Conservation (phyloP, 257 asterid species). For the Ballota nigra region DNA sequence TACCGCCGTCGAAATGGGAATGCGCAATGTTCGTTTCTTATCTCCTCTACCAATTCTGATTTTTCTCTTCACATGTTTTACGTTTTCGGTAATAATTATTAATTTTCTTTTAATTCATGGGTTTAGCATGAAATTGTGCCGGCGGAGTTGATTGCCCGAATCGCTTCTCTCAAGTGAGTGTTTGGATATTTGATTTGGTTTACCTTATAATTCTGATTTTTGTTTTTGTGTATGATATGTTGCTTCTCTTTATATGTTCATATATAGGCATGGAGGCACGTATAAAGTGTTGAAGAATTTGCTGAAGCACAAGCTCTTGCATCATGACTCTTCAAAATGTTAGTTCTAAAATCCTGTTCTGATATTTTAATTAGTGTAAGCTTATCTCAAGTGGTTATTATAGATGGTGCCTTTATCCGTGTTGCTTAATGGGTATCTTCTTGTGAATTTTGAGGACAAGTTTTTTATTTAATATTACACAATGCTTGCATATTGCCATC, state of each 20-base stretch:
- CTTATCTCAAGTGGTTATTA: neutral
- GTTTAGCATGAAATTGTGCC: conserved; percentile 94
- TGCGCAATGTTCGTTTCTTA: conserved; percentile 69
- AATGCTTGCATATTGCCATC: neutral
- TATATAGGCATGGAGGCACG: conserved; percentile 87
- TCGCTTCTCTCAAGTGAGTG: conserved; percentile 79
- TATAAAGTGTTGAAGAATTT: conserved; percentile 93
- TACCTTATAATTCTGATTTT: neutral
- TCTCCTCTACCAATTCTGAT: neutral
- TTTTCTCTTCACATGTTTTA: neutral
- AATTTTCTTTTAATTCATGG: neutral
- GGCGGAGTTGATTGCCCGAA: conserved; percentile 64
- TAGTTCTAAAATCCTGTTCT: conserved; percentile 33
- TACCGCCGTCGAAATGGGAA: conserved; percentile 96
- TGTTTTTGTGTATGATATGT: neutral
- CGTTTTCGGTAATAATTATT: neutral
- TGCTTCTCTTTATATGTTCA: conserved; percentile 17
- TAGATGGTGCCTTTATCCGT: neutral
- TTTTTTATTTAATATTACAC: neutral
- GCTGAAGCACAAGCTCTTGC: conserved; percentile 93
- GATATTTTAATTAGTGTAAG: neutral
- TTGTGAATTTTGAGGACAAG: neutral
- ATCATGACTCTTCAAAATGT: conserved; percentile 96
- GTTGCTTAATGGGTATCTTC: neutral
- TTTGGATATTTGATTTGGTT: neutral